Conservation (phyloP, 2,329 filamentous ascomycete genomes). For the Venturia asperata region DNA sequence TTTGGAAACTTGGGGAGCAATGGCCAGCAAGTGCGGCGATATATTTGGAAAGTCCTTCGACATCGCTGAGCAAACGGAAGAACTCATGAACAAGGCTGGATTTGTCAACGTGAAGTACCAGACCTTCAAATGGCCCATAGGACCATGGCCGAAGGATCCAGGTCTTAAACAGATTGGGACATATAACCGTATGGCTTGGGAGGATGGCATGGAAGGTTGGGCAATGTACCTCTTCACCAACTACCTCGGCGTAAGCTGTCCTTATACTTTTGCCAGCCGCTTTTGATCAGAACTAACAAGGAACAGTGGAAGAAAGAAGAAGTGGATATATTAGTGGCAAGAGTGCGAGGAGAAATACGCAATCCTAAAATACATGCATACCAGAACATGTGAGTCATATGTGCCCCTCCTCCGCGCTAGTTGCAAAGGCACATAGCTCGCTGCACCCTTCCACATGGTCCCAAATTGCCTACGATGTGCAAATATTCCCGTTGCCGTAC, state of each 20-base stretch:
- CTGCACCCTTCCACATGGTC: background rate
- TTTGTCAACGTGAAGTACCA: constrained; percentile 47
- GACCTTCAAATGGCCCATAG: constrained; percentile 48
- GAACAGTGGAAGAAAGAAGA: constrained; percentile 19
- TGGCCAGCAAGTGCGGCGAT: constrained; percentile 12
- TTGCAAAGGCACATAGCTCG: background rate
- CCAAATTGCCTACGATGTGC: too few relatives aligned
- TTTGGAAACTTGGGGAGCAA: constrained; percentile 20
- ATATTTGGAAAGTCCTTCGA: constrained; percentile 13
- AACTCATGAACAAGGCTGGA: constrained; percentile 32
- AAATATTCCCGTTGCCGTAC: background rate
- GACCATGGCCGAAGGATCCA: constrained; percentile 39
- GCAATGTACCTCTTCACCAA: constrained; percentile 21
- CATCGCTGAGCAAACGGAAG: constrained; percentile 10
- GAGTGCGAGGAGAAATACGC: constrained; percentile 15
- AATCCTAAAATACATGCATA: constrained; percentile 18
- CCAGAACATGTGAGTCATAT: constrained; percentile 18
- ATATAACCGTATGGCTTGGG: constrained; percentile 20
- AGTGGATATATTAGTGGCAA: constrained; percentile 18
- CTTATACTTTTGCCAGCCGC: background rate
- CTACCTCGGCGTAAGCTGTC: background rate
- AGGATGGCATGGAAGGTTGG: constrained; percentile 22
- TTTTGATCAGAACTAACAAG: background rate
- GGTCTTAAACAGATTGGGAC: constrained; percentile 20
- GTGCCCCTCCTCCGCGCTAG: background rate